These are phyloP conservation scores for Lachancea dasiensis DNA, from an alignment of 805 yeast species.

Conservation along the genomic window DNA sequence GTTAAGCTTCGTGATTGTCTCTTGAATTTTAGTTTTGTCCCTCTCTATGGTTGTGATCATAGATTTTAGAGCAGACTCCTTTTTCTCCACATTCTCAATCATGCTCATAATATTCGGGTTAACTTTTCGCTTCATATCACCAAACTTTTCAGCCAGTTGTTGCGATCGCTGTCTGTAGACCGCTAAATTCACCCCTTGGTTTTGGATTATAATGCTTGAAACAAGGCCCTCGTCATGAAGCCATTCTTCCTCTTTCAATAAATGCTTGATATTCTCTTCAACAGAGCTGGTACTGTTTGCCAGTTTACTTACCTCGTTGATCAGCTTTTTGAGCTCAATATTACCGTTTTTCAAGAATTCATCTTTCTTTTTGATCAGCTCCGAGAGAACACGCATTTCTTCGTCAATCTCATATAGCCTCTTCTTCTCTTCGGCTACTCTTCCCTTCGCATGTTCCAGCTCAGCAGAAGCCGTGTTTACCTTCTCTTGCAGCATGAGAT, in stretches of 20 bases:
- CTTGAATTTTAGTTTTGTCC: slow-evolving; percentile 84
- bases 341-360: slow-evolving; percentile 40
- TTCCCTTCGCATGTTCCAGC: slow-evolving; percentile 24
- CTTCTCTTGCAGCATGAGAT: slow-evolving; percentile 24
- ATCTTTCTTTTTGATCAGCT: slow-evolving; percentile 39
- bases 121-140: slow-evolving; percentile 72
- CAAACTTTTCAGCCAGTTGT: slow-evolving; percentile 50
- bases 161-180: slow-evolving; percentile 54
- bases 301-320: slow-evolving; percentile 50
- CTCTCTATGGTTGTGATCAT: slow-evolving; percentile 85
- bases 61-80: slow-evolving; percentile 64
- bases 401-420: slow-evolving; percentile 65
- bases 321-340: slow-evolving; percentile 46
- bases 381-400: slow-evolving; percentile 59
- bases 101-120: slow-evolving; percentile 82
- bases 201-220: slow-evolving; percentile 50
- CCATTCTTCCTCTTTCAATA: slow-evolving; percentile 64
- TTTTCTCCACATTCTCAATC: slow-evolving; percentile 88
- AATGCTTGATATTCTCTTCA: slow-evolving; percentile 36
- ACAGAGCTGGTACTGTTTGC: slow-evolving; percentile 35
- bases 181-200: slow-evolving; percentile 56
- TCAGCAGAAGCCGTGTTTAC: slow-evolving; percentile 20
- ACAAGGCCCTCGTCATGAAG: slow-evolving; percentile 57
- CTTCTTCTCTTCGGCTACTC: slow-evolving; percentile 40
- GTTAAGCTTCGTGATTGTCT: slow-evolving; percentile 76